Conservation (phyloP, 2,329 filamentous ascomycete genomes). For the Nakataea oryzae region DNA sequence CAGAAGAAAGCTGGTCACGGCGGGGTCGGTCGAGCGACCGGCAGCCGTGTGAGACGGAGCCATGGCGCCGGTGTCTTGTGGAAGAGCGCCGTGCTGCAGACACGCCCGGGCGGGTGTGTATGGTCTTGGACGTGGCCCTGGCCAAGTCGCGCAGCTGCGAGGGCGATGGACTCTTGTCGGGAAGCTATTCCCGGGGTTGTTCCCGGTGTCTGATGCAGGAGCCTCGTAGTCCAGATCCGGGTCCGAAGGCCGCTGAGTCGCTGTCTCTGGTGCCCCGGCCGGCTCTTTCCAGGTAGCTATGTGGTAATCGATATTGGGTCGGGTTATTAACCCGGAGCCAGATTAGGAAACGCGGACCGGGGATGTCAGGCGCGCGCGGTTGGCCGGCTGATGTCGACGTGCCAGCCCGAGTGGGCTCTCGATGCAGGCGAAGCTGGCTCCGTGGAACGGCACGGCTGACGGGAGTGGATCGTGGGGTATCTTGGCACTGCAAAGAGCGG, state of each 20-base stretch:
- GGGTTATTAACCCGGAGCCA: not conserved
- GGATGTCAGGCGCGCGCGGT: not conserved
- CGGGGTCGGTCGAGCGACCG: conserved; percentile 7
- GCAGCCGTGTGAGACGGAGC: conserved; percentile 11
- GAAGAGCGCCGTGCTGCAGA: not conserved
- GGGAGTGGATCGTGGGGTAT: not conserved
- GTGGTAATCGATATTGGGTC: not conserved
- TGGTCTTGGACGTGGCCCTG: not conserved
- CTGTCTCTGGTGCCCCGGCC: not conserved
- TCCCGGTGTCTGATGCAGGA: not conserved
- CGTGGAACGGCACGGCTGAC: not conserved
- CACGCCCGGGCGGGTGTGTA: not conserved
- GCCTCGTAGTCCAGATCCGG: not conserved
- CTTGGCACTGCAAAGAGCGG: not conserved
- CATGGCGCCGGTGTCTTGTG: conserved; percentile 8
- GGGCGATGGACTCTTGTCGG: not conserved
- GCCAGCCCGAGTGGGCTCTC: not conserved
- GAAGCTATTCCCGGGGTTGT: not conserved
- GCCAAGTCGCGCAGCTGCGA: too few relatives aligned
- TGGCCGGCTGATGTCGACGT: not conserved
- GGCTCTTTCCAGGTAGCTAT: not conserved
- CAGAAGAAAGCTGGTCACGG: conserved; percentile 54
- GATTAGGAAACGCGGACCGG: not conserved
- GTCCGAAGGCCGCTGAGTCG: too few relatives aligned
- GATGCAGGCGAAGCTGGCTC: not conserved